Evolutionary conservation across 495 filamentous ascomycete genomes (phyloP), one percentile per base, ranked within the genome.

Genomic region (Thermothielavioides terrestris): DNA sequence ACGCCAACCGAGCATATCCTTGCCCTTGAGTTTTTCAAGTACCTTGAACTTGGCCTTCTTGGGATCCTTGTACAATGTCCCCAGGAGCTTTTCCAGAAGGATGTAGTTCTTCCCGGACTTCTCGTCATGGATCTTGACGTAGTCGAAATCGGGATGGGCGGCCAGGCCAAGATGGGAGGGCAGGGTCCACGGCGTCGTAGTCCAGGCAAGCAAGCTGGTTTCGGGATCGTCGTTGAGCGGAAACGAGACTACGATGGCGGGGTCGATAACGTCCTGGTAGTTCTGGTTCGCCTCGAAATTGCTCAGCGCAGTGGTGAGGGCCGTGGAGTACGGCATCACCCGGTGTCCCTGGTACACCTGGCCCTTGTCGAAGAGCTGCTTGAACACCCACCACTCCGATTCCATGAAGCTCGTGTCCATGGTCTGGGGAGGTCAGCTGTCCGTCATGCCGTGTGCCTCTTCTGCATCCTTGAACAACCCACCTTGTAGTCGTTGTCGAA

Each of bases 401-500:
- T 95, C 91, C 91, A 97, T 97, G 70, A 91, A 97, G n/a, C 69
- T 78, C 2, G 83, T 72, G 66, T 97, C 84, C 89, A 95, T 94
- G 12, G 88, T 94, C 84, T 88, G 64, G 21, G 8, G 8, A 17
- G 55, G 58, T 57, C 36, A 47, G 57, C 11, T 10, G 22, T 11
- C 11, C n/a, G 30, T 42, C 7, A 15, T 23, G 18, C 14, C 14
- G 21, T 5, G 8, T 30, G 25, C 32, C 20, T 4, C n/a, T 1
- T 8, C 7, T 4, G 1, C 15, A 18, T 1, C 26, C n/a, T 2
- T 3, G 22, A 4, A n/a, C 12, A 27, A 45, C 68, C 46, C 50
- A 84, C 84, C 82, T 96, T 96, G 75, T 96, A 96, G 61, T 95
- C 89, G 60, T 94, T 92, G 68, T 97, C 94, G 52, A 97, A 95